Evolutionary conservation across 2,329 filamentous ascomycete species (phyloP), one percentile per base, ranked within the genome.

Genomic region (Cordyceps tenuipes): DNA sequence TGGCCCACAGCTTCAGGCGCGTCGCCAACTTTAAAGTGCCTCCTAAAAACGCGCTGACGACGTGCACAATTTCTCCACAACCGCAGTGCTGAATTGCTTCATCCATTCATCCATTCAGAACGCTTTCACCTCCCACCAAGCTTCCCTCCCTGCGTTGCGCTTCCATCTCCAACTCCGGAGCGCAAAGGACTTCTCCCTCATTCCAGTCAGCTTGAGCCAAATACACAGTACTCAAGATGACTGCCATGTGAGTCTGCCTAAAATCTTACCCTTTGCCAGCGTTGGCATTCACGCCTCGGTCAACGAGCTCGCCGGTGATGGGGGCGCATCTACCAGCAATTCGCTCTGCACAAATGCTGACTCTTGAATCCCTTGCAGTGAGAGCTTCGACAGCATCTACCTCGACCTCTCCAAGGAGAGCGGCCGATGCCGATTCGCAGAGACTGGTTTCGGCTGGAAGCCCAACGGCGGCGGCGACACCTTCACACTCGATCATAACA

Each of bases 371-470:
- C 49, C 51, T 31, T 54, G 10, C 62, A 87, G 84, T 67, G 94
- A 99, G 84, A 94, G 88, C 71, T 99, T 99, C 77, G 93, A 97
- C 72, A 91, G 91, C 76, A 96, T 97, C 77, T 92, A 94, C 76
- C 85, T 99, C 68, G 93, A 99, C 73, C 84, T 99, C 62, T 97
- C 92, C 68, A 94, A 91, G 75, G 88, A 94, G 75, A 83, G 86
- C 62, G 94, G 94, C 66, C 94, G 93, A 77, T 97, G 92, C 78
- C 87, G 94, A 71, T 92, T 99, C 70, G 92, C 93, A 64, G 93
- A 97, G 73, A 92, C 86, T 57, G 94, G 94, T 62, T 84, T 97
- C 68, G 94, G 93, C 59, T 99, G 95, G 95, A 96, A 96, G 76
- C 91, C 93, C 31, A 83, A 85, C 5, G 85, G 85, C 57, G 91